These are phyloP conservation scores for Apodospora peruviana DNA, from an alignment of 495 filamentous ascomycete genomes.

Conservation along the genomic window DNA sequence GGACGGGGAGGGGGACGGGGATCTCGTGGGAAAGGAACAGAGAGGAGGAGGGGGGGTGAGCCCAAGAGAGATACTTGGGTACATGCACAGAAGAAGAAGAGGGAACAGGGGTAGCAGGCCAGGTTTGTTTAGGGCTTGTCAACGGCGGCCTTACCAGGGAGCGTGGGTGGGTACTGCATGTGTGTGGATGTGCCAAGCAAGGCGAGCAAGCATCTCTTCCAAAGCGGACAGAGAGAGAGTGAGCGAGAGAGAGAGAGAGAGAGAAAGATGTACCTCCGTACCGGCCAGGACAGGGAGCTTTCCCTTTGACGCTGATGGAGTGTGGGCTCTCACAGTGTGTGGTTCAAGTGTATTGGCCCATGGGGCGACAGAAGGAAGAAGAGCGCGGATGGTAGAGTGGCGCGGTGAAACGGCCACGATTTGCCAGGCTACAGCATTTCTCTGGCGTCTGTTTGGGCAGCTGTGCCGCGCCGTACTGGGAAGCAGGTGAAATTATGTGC, in stretches of 20 bases:
- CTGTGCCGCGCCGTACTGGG: slow-evolving; percentile 21
- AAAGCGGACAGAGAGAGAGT: too few species aligned
- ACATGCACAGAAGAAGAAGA: slow-evolving; percentile 6
- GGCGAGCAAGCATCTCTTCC: too few species aligned
- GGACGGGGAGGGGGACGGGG: slow-evolving; percentile 10
- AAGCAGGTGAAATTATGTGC: slow-evolving; percentile 12
- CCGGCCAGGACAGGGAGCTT: neutral
- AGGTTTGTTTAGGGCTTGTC: slow-evolving; percentile 11
- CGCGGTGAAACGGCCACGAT: slow-evolving; percentile 14
- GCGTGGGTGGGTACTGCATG: neutral
- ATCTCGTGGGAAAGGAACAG: slow-evolving; percentile 4
- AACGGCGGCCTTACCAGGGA: slow-evolving; percentile 21
- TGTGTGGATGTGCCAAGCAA: neutral
- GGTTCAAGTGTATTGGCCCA: neutral
- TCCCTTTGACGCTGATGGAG: neutral
- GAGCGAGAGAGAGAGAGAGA: neutral
- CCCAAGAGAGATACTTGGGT: slow-evolving; percentile 6
- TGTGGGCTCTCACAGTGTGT: neutral
- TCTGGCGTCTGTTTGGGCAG: slow-evolving; percentile 12
- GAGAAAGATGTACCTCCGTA: neutral
- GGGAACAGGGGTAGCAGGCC: slow-evolving; percentile 4
- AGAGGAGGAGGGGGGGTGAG: slow-evolving; percentile 2
- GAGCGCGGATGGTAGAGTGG: slow-evolving; percentile 13
- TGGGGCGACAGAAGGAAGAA: slow-evolving; percentile 2
- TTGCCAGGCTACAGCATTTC: slow-evolving; percentile 26